Conservation (phyloP, 768 basidiomycete genomes). For the Tylopilus subfusipes region DNA sequence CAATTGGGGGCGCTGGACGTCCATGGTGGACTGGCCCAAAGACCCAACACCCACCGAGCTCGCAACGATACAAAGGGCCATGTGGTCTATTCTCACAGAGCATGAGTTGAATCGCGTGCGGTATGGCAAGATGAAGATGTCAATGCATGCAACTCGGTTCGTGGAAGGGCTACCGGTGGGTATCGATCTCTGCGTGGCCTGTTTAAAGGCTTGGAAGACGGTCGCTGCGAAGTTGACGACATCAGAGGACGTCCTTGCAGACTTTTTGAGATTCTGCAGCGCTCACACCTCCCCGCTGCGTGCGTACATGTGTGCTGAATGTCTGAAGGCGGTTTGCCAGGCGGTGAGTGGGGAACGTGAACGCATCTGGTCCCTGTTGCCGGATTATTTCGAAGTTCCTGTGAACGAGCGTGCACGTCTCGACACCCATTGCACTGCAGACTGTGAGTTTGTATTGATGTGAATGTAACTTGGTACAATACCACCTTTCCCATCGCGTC, state of each 20-base stretch:
- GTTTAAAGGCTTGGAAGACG: neutral
- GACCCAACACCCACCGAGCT: neutral
- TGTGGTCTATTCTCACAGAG: slow-evolving; percentile 5
- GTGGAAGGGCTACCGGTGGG: neutral
- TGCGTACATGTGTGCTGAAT: neutral
- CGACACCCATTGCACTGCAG: neutral
- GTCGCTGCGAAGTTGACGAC: neutral
- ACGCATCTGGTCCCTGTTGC: neutral
- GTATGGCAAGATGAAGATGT: neutral
- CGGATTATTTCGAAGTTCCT: neutral
- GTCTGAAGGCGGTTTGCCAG: neutral
- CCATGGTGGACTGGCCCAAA: no score
- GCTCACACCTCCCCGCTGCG: neutral
- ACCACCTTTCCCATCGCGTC: neutral
- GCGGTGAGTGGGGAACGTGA: neutral
- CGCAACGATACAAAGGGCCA: neutral
- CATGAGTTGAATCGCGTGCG: neutral
- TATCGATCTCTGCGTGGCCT: neutral
- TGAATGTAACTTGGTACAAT: neutral
- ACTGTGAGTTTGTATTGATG: neutral
- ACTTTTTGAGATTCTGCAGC: neutral
- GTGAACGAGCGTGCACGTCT: neutral
- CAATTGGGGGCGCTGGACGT: neutral
- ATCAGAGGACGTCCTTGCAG: neutral
- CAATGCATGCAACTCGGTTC: neutral